These are phyloP conservation scores for Tephrocybe rancida DNA, from an alignment of 768 basidiomycete species.

Conservation along the genomic window DNA sequence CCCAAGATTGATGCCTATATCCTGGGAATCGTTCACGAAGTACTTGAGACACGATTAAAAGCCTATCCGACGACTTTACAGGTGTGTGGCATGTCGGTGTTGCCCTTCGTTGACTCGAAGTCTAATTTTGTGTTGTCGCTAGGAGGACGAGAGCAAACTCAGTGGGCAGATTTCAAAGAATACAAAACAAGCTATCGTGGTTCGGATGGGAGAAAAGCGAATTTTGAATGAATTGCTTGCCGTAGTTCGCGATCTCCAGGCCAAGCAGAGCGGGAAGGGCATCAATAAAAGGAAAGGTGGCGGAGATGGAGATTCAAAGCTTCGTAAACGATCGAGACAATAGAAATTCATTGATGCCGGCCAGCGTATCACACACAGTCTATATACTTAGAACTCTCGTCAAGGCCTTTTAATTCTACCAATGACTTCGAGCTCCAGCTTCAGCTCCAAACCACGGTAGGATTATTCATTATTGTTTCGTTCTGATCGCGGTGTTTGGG, in stretches of 20 bases:
- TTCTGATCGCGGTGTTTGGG: slow-evolving; percentile 10
- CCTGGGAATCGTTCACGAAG: slow-evolving; percentile 47
- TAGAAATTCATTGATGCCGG: neutral
- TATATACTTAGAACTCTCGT: no score
- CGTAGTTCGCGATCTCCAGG: slow-evolving; percentile 18
- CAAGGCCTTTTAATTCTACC: no score
- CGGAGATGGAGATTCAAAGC: neutral
- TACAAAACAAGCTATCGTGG: slow-evolving; percentile 64
- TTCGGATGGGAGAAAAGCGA: slow-evolving; percentile 80
- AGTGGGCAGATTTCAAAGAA: slow-evolving; percentile 41
- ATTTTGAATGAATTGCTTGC: slow-evolving; percentile 45
- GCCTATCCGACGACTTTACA: slow-evolving; percentile 63
- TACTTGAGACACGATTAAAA: slow-evolving; percentile 50
- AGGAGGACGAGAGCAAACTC: slow-evolving; percentile 56
- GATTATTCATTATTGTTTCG: neutral
- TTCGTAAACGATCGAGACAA: slow-evolving; percentile 15
- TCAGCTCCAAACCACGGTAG: no score
- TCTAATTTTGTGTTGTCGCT: slow-evolving; percentile 1
- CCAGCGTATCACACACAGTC: no score
- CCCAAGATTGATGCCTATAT: slow-evolving; percentile 55
- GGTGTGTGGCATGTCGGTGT: slow-evolving; percentile 38
- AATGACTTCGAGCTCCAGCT: no score
- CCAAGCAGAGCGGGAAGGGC: slow-evolving; percentile 2
- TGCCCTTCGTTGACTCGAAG: neutral
- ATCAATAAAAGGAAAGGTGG: slow-evolving; percentile 18